Evolutionary conservation across 192 early-diverging fungal species (phyloP).

Genomic region (Allomyces macrogynus): DNA sequence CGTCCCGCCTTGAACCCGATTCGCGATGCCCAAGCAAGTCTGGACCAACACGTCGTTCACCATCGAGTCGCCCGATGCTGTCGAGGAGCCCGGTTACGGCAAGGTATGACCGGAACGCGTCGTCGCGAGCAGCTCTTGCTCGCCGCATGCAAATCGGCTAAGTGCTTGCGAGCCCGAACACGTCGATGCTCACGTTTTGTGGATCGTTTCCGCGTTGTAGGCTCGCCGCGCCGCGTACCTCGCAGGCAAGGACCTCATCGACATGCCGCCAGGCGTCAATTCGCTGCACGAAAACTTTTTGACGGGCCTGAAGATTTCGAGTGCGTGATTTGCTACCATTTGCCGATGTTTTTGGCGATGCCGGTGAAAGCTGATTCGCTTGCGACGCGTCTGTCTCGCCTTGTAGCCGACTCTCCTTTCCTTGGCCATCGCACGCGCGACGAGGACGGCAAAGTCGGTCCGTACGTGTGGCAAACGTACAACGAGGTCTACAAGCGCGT

Average conservation of each 20-base stretch:
- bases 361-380: too few species aligned
- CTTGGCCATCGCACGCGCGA: background rate
- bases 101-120: background rate
- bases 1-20: too few species aligned
- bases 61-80: background rate
- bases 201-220: too few species aligned
- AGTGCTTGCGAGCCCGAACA: too few species aligned
- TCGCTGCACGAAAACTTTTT: background rate
- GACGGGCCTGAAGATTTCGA: background rate
- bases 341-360: too few species aligned
- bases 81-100: background rate
- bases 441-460: slow-evolving; percentile 8
- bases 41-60: background rate
- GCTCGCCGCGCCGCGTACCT: background rate
- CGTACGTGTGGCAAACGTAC: slow-evolving; percentile 49
- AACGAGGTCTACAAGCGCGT: slow-evolving; percentile 32
- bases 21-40: background rate
- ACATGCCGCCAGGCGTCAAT: background rate
- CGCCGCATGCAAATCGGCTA: too few species aligned
- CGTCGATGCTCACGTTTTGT: too few species aligned
- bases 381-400: too few species aligned
- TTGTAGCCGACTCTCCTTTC: background rate
- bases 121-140: too few species aligned
- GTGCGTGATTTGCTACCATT: too few species aligned
- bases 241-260: background rate